Evolutionary conservation across 495 filamentous ascomycete species (phyloP).

Genomic region (Pyrenula massariospora): DNA sequence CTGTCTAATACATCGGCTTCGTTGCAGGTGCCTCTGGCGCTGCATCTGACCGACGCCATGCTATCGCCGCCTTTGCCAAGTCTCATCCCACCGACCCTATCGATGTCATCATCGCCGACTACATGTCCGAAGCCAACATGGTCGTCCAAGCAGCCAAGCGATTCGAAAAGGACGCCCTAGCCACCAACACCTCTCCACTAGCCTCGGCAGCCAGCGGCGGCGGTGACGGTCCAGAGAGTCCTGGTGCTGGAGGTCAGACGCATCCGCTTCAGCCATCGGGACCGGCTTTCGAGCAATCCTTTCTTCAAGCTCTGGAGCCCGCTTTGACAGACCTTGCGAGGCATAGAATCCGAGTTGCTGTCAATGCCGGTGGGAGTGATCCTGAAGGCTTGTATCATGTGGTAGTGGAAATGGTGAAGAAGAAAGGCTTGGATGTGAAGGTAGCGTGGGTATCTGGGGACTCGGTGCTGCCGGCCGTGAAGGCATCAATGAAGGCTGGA

Average conservation of each 20-base stretch:
- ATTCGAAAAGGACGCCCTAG: constrained; percentile 15
- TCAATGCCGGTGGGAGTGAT: constrained; percentile 46
- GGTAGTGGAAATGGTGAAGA: constrained; percentile 28
- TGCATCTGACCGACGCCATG: constrained; percentile 44
- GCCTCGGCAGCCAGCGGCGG: neutral
- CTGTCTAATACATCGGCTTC: neutral
- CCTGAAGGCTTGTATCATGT: constrained; percentile 33
- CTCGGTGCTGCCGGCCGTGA: constrained; percentile 34
- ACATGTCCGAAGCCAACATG: constrained; percentile 48
- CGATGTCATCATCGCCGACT: constrained; percentile 46
- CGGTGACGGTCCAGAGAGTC: constrained; percentile 1
- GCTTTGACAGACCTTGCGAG: constrained; percentile 37
- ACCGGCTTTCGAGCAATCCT: constrained; percentile 38
- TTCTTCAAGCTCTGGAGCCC: constrained; percentile 40
- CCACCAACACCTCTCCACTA: constrained; percentile 1
- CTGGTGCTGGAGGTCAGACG: constrained; percentile 1
- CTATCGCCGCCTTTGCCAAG: constrained; percentile 37
- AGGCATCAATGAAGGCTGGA: constrained; percentile 21
- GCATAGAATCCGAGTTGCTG: constrained; percentile 41
- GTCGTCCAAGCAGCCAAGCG: constrained; percentile 30
- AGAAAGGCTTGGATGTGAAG: constrained; percentile 31
- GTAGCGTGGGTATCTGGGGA: constrained; percentile 43
- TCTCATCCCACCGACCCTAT: constrained; percentile 36
- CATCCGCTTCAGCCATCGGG: constrained; percentile 3
- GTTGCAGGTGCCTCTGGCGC: constrained; percentile 34